Base-by-base conservation (phyloP, 352 stramenopile genomes). In the Phytophthora megakarya region DNA sequence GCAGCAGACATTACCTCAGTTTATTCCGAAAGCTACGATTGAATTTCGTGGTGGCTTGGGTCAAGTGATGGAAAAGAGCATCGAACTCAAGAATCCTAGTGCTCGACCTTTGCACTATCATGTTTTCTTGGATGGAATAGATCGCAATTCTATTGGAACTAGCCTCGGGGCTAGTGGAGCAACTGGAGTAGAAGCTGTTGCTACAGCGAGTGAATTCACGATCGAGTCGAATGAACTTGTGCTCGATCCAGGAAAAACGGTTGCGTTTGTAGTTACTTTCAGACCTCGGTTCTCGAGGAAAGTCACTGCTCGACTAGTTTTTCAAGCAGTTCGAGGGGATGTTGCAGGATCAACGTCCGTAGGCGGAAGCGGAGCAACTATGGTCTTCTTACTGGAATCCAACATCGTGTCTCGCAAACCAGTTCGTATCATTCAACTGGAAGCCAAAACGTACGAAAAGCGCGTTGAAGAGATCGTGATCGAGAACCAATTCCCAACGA, bases 71-170 rank as follows among this genome's bases (percentile, higher is more conserved):
- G 82, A 88, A 13, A 98, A 98, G 45, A 96, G 67, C 7, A 98
- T 98, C 28, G 95, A 98, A 60, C 75, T 98, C 2, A 92, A 89
- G 58, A 98, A 98, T 55, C 89, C 93, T 6, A 93, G 86, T 18
- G 74, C 77, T 3, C 85, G 81, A 6, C 67, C 80, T 5, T 81
- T 98, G 32, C 75, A 70, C 3, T 98, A 98, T 53, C 77, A 93
- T 5, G 90, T 98, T 3, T 93, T 90, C 38, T 58, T 98, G 2
- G 88, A 97, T 42, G 85, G 65, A 28, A 32, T 30, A 0, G 57
- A 63, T 10, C 38, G 51, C 4, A 64, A 56, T 37, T 30, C 42
- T 6, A 11, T 21, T 40, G 43, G 19, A 10, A 12, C 3, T 25
- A 43, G 16, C 18, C 21, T 52, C 10, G 46, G 22, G 30, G 21